A percentile compares a stretch with the other conserved stretches of the same genome.
Evolutionary conservation across 169 alveolate species (phyloP).

Genomic region (Plasmodium gaboni): DNA sequence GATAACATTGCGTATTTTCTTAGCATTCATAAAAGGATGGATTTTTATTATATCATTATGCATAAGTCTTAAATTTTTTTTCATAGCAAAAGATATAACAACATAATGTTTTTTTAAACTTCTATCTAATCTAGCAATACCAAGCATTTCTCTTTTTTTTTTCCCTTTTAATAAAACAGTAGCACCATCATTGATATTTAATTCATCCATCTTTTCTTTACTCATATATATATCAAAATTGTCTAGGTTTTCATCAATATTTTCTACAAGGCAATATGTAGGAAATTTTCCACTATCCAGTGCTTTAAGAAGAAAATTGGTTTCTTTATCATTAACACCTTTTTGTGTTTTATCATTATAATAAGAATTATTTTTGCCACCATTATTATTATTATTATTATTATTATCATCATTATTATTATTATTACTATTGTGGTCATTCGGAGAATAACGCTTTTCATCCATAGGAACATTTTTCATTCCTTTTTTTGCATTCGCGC

Average conservation of each 20-base stretch:
- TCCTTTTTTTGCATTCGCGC: not conserved
- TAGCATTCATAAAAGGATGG: conserved; percentile 22
- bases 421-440: not conserved
- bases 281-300: conserved; percentile 61
- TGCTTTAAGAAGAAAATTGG: conserved; percentile 41
- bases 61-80: conserved; percentile 53
- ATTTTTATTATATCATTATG: conserved; percentile 60
- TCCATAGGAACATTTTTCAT: not conserved
- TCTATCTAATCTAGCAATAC: conserved; percentile 12
- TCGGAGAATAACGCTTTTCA: not conserved
- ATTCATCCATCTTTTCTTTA: conserved; percentile 44
- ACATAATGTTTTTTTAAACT: conserved; percentile 29
- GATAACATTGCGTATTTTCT: conserved; percentile 18
- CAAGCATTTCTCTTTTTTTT: conserved; percentile 60
- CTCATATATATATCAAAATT: conserved; percentile 66
- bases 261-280: conserved; percentile 48
- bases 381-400: not conserved
- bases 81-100: conserved; percentile 52
- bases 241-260: conserved; percentile 46
- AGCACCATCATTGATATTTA: conserved; percentile 21
- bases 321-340: conserved; percentile 9
- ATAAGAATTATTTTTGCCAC: not conserved
- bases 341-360: not conserved
- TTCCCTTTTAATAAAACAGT: conserved; percentile 62
- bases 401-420: not conserved